Percentiles rank a stretch among this genome's conserved stretches.
phyloP scores from a whole-genome alignment of 2,329 filamentous ascomycete genomes.

The Alternaria burnsii region DNA sequence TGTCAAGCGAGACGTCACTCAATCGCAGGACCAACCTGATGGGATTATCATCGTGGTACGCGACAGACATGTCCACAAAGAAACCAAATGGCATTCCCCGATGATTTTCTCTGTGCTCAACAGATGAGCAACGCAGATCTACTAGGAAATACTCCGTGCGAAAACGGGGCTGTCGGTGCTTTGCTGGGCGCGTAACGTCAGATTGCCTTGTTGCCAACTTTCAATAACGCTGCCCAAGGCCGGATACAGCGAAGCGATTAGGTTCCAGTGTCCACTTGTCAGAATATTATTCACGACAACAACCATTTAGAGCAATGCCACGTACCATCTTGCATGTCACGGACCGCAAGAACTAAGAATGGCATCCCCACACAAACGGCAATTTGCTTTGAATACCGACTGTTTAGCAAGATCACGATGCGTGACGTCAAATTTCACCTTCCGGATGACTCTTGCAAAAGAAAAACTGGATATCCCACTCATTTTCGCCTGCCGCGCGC shows the following conservation, averaged over 20 bases:
- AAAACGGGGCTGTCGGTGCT: conserved; percentile 5
- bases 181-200: not conserved
- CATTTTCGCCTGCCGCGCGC: conserved; percentile 1
- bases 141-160: not conserved
- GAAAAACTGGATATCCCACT: conserved; percentile 9
- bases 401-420: conserved; percentile 28
- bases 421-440: conserved; percentile 32
- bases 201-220: not conserved
- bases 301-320: conserved; percentile 13
- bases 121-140: not conserved
- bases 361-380: conserved; percentile 32
- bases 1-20: conserved; percentile 17
- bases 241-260: not conserved
- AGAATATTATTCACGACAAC: conserved; percentile 8
- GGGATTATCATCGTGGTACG: not conserved
- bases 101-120: not conserved
- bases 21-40: conserved; percentile 8
- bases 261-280: conserved; percentile 5
- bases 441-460: conserved; percentile 7
- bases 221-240: conserved; percentile 1
- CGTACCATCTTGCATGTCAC: conserved; percentile 16
- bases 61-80: conserved; percentile 5
- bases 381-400: conserved; percentile 14
- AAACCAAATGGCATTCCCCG: not conserved
- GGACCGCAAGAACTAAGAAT: conserved; percentile 10